Evolutionary conservation across 441 rosid genomes (phyloP).

Genomic region (Syzygium malaccense): DNA sequence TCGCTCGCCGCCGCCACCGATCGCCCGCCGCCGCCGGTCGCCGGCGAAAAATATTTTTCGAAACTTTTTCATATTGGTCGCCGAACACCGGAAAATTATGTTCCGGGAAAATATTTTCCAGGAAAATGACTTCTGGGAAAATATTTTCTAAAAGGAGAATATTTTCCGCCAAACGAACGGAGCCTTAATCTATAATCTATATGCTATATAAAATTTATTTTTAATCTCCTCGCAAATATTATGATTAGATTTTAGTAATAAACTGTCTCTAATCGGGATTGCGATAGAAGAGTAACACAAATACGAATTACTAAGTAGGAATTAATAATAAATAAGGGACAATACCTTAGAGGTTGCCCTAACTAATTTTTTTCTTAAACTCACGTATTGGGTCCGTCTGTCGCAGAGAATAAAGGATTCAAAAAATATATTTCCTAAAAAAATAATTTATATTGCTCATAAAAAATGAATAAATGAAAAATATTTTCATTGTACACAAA

Average conservation of each 20-base stretch:
- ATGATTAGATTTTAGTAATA: background rate
- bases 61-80: no score
- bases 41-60: no score
- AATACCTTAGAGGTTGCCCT: background rate
- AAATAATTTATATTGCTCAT: rapidly evolving
- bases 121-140: no score
- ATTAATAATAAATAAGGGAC: background rate
- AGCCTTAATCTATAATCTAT: no score
- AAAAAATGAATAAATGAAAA: background rate
- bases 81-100: no score
- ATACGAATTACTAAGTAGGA: background rate
- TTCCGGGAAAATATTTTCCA: no score
- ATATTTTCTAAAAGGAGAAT: no score
- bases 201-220: background rate
- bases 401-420: background rate
- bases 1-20: no score
- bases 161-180: no score
- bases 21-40: no score
- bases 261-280: no score
- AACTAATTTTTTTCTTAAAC: background rate
- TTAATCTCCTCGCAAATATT: background rate
- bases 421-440: background rate
- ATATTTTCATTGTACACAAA: rapidly evolving
- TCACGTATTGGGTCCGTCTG: background rate
- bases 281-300: background rate